These are phyloP conservation scores for Colletotrichum limetticola DNA, from an alignment of 2,329 filamentous ascomycete genomes.

Conservation along the genomic window DNA sequence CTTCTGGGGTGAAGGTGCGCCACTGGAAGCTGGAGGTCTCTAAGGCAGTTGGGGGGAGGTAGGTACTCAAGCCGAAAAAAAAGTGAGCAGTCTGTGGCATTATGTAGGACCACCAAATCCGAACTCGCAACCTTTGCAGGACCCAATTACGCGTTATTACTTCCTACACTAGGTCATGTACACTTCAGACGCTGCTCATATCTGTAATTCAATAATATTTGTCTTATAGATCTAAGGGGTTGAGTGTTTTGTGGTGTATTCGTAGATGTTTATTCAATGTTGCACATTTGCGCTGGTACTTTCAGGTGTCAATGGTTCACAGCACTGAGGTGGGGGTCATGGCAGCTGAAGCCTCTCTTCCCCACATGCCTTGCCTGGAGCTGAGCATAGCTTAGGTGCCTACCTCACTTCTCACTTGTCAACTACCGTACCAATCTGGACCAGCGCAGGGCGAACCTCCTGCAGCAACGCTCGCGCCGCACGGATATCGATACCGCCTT, in stretches of 20 bases:
- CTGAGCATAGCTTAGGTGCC: neutral
- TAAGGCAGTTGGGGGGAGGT: neutral
- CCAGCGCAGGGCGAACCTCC: neutral
- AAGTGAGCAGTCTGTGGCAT: neutral
- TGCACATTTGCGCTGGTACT: neutral
- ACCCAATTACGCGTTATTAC: neutral
- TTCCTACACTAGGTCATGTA: neutral
- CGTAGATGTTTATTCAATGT: neutral
- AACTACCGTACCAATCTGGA: neutral
- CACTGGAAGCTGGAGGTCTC: slow-evolving; percentile 7
- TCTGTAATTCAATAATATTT: neutral
- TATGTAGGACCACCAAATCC: neutral
- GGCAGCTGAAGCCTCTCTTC: neutral
- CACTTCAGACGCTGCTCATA: neutral
- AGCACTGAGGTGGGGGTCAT: neutral
- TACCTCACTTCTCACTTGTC: no score
- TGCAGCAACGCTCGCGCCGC: slow-evolving; percentile 16
- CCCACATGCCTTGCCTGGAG: neutral
- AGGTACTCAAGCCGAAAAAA: neutral
- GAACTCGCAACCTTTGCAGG: neutral
- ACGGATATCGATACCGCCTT: neutral
- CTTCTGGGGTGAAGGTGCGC: neutral
- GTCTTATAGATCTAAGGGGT: neutral
- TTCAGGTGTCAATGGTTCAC: neutral
- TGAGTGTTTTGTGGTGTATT: no score